phyloP scores from a whole-genome alignment of 257 asterid species.

The Nicotiana noctiflora region DNA sequence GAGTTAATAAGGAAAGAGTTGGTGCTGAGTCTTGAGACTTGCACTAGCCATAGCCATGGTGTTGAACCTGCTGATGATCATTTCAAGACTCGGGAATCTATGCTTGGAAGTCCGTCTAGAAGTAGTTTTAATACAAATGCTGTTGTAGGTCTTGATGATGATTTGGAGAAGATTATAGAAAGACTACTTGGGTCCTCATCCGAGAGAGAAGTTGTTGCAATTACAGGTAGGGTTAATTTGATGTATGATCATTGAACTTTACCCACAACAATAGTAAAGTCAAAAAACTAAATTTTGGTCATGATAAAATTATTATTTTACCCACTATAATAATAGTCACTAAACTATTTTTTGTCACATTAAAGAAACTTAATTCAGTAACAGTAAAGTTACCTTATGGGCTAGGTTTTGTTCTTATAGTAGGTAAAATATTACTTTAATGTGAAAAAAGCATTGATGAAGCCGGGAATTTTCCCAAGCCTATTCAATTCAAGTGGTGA shows the following conservation, averaged over 20 bases:
- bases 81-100: not conserved
- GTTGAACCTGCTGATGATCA: not conserved
- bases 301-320: too few species aligned
- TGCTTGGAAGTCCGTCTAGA: not conserved
- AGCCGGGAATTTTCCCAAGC: too few species aligned
- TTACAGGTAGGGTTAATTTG: not conserved
- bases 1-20: not conserved
- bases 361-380: too few species aligned
- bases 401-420: not conserved
- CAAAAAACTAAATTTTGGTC: not conserved
- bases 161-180: not conserved
- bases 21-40: not conserved
- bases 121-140: not conserved
- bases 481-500: too few species aligned
- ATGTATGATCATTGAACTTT: not conserved
- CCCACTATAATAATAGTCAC: not conserved
- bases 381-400: too few species aligned
- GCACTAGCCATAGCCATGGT: not conserved
- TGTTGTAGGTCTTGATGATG: constrained; percentile 10
- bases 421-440: not conserved
- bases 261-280: not conserved
- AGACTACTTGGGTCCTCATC: not conserved
- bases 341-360: too few species aligned
- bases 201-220: not conserved
- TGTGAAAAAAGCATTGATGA: not conserved